phyloP scores from a whole-genome alignment of 192 early-diverging fungal species.

The Geranomyces michiganensis region DNA sequence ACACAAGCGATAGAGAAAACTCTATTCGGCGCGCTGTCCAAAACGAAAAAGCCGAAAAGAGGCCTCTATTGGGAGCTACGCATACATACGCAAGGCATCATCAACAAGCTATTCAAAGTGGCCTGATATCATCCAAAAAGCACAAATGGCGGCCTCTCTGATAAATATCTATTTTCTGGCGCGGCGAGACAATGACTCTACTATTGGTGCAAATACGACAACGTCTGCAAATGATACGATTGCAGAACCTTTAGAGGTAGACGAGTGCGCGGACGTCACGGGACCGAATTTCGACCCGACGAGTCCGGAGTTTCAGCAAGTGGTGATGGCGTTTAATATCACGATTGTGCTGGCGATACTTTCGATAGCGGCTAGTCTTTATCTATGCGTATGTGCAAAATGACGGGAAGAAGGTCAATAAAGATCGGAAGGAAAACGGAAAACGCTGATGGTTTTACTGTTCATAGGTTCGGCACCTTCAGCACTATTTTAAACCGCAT shows the following conservation, averaged over 20 bases:
- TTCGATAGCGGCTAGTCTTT: slow-evolving; percentile 28
- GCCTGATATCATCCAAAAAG: too few relatives aligned
- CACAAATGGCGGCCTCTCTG: too few relatives aligned
- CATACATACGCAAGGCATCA: too few relatives aligned
- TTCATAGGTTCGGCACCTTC: slow-evolving; percentile 36
- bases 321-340: slow-evolving; percentile 23
- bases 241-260: not conserved
- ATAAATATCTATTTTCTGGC: too few relatives aligned
- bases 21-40: too few relatives aligned
- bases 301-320: slow-evolving; percentile 24
- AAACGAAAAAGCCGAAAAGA: too few relatives aligned
- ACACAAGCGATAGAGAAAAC: too few relatives aligned
- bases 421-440: too few relatives aligned
- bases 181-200: slow-evolving; percentile 1
- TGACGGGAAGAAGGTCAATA: too few relatives aligned
- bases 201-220: not conserved
- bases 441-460: too few relatives aligned
- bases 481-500: slow-evolving; percentile 52
- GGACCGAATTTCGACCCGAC: slow-evolving; percentile 38
- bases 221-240: not conserved
- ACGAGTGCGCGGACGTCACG: slow-evolving; percentile 21
- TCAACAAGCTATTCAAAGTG: too few relatives aligned
- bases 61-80: too few relatives aligned
- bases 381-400: slow-evolving; percentile 22
- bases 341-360: slow-evolving; percentile 32